Evolutionary conservation across 2,329 filamentous ascomycete species (phyloP), one percentile per base, ranked within the genome.

Genomic region (Talaromyces sp.): DNA sequence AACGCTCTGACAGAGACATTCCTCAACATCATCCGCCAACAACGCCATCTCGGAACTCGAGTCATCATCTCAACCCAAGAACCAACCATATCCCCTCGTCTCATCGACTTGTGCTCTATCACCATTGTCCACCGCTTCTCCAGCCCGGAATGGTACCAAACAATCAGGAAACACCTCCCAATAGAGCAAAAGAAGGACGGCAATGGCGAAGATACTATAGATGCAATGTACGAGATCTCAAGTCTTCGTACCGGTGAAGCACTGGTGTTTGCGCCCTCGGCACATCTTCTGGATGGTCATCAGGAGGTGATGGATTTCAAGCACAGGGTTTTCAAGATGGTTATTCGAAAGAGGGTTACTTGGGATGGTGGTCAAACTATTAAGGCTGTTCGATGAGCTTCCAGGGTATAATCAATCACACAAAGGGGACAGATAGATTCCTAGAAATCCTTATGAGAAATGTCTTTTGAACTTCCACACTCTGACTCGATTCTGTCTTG

Each of bases 1-100:
- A 73, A 78, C 2, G 79, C 78, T 0, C 81, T 93, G 33, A 92
- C 89, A 0, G 81, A 89, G 6, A 81, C 82, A 0, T 79, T 93
- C 0, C 79, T 91, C 0, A 80, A 82, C 0, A 84, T 85, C 0
- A 89, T 94, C 68, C 85, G 90, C 0, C 81, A 89, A 19, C 90
- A 94, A 74, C 86, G 90, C 0, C 91, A 94, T 71, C 76, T 87
- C 0, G 90, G 84, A 0, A 82, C 85, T 0, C 84, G 90, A 0
- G 81, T 93, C 4, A 73, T 94, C 49, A 88, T 94, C 37, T 88
- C 90, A 0, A 94, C 90, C 0, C 90, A 95, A 72, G 91, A 94
- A 70, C 91, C 90, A 0, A 91, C 89, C 0, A 82, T 93, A 3
- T 89, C 88, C 0, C 86, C 87, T 0, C 82, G 83, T 16, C 82